A percentile compares a stretch with the other conserved stretches of the same genome.
Conservation (phyloP, 2,329 filamentous ascomycete genomes). For the Coniella lustricola region DNA sequence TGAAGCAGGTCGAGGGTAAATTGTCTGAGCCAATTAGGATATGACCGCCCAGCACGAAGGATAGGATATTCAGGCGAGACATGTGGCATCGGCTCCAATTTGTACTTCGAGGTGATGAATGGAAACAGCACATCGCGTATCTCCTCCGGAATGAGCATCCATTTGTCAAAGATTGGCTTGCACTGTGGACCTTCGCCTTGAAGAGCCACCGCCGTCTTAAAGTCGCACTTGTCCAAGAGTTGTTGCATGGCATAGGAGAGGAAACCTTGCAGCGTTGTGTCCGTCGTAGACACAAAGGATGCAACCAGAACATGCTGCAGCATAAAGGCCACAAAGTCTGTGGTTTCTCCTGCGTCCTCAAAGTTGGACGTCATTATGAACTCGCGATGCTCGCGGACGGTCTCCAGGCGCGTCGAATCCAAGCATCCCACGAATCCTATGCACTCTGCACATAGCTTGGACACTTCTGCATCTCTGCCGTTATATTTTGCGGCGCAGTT, state of each 20-base stretch:
- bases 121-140: conserved; percentile 79
- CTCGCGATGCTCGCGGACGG: conserved; percentile 68
- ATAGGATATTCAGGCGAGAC: conserved; percentile 66
- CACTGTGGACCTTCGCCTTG: conserved; percentile 37
- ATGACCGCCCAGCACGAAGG: conserved; percentile 60
- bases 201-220: conserved; percentile 50
- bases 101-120: conserved; percentile 79
- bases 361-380: conserved; percentile 88
- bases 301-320: conserved; percentile 84
- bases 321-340: conserved; percentile 78
- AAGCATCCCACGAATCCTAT: conserved; percentile 86
- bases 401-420: conserved; percentile 84
- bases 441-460: conserved; percentile 69
- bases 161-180: conserved; percentile 62
- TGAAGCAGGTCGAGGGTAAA: conserved; percentile 79
- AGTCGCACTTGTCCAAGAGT: conserved; percentile 69
- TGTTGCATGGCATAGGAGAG: conserved; percentile 94
- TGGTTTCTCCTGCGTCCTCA: conserved; percentile 65
- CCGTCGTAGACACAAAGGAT: conserved; percentile 83
- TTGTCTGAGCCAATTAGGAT: conserved; percentile 73
- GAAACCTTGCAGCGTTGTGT: conserved; percentile 81
- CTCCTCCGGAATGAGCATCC: conserved; percentile 68
- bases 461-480: conserved; percentile 58
- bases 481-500: conserved; percentile 82
- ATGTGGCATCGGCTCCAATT: conserved; percentile 56